Evolutionary conservation across 2,329 filamentous ascomycete genomes (phyloP).

Genomic region (Exserohilum turcica): DNA sequence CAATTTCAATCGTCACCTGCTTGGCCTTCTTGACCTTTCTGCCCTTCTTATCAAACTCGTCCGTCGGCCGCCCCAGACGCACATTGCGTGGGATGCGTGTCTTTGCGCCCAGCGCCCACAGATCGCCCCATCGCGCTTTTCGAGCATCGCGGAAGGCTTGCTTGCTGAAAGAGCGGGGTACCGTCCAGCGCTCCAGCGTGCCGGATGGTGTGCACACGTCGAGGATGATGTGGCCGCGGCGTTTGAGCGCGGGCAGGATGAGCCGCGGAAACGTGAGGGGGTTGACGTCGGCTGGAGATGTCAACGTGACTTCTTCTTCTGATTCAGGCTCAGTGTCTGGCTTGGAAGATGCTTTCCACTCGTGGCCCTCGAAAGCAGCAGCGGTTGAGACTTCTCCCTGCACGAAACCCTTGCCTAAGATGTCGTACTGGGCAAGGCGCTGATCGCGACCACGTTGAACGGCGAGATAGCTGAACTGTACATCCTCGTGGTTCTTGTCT

Average conservation of each 20-base stretch:
- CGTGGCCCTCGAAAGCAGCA: constrained; percentile 75
- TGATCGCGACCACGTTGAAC: constrained; percentile 76
- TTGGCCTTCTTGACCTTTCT: constrained; percentile 41
- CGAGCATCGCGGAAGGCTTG: constrained; percentile 90
- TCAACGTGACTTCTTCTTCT: constrained; percentile 36
- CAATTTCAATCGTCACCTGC: constrained; percentile 39
- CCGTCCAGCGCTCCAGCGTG: constrained; percentile 89
- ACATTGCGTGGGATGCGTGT: constrained; percentile 69
- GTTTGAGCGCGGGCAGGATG: constrained; percentile 82
- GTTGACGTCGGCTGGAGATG: constrained; percentile 40
- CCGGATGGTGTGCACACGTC: constrained; percentile 89
- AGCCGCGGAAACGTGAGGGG: constrained; percentile 76
- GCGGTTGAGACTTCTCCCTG: constrained; percentile 65
- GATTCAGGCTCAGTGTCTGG: constrained; percentile 18
- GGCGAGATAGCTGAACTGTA: constrained; percentile 87
- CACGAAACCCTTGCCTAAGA: constrained; percentile 36
- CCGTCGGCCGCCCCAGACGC: constrained; percentile 60
- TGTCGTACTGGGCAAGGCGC: constrained; percentile 48
- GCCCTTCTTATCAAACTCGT: constrained; percentile 50
- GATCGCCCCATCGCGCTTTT: constrained; percentile 87
- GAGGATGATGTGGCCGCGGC: constrained; percentile 82
- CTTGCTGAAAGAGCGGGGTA: constrained; percentile 79
- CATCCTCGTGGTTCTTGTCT: constrained; percentile 83
- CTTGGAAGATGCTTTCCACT: constrained; percentile 25
- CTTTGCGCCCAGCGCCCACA: constrained; percentile 95